Percentiles rank a stretch among this genome's conserved stretches.
Evolutionary conservation across 768 basidiomycete species (phyloP).

Genomic region (Suillus americanus): DNA sequence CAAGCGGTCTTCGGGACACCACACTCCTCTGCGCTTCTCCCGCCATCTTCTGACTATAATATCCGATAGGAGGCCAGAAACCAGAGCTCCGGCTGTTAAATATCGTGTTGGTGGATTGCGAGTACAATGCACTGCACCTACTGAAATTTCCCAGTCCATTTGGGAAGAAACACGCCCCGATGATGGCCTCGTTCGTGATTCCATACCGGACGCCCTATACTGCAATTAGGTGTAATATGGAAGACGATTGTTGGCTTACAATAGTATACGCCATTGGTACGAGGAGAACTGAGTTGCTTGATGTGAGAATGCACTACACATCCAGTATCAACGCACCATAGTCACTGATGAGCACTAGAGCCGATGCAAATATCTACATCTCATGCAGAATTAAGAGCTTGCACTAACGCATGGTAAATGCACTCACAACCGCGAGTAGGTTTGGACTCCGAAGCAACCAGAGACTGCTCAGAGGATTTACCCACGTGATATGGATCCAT

Average conservation of each 20-base stretch:
- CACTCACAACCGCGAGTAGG: constrained; percentile 51
- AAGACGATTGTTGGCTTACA: constrained; percentile 32
- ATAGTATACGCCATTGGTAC: constrained; percentile 61
- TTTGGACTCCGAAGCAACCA: constrained; percentile 59
- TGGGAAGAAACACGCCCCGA: constrained; percentile 62
- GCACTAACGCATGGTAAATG: neutral
- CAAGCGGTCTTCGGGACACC: constrained; percentile 65
- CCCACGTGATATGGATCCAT: constrained; percentile 34
- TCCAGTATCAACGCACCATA: neutral
- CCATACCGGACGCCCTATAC: constrained; percentile 52
- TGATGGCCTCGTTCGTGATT: constrained; percentile 53
- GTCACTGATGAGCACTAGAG: neutral
- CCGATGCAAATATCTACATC: neutral
- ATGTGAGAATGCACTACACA: constrained; percentile 28
- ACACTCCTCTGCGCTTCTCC: constrained; percentile 45
- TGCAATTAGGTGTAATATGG: neutral
- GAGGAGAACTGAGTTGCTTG: constrained; percentile 33
- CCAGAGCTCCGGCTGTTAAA: constrained; percentile 50
- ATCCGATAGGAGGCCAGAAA: constrained; percentile 59
- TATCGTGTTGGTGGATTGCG: neutral
- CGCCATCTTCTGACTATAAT: constrained; percentile 44
- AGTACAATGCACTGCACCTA: constrained; percentile 29
- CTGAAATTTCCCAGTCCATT: constrained; percentile 57
- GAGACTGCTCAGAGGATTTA: constrained; percentile 61
- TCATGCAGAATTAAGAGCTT: neutral